phyloP scores from a whole-genome alignment of 2,329 filamentous ascomycete species.

The Penicillium sclerotiorum region DNA sequence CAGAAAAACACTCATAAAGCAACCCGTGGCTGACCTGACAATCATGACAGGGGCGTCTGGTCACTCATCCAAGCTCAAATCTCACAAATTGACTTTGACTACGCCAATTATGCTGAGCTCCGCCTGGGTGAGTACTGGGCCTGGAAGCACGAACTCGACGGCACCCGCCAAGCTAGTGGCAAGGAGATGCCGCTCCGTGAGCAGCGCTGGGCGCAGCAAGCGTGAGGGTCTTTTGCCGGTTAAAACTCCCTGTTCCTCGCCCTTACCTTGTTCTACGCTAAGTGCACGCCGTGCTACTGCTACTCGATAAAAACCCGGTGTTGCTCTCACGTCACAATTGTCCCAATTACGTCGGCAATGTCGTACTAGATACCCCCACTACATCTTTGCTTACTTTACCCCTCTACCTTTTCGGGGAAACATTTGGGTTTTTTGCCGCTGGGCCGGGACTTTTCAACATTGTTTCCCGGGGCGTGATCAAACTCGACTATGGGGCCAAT shows the following conservation, averaged over 20 bases:
- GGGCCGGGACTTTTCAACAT: neutral
- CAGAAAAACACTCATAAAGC: neutral
- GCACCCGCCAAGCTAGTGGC: constrained; percentile 57
- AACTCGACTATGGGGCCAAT: constrained; percentile 6
- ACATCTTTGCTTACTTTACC: neutral
- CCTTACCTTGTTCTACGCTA: neutral
- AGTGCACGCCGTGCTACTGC: neutral
- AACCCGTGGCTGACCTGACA: constrained; percentile 5
- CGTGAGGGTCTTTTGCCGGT: constrained; percentile 10
- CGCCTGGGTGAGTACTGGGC: constrained; percentile 90
- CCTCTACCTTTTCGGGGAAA: neutral
- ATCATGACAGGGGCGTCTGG: constrained; percentile 84
- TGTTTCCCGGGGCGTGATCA: neutral
- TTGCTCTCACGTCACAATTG: neutral
- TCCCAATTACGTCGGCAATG: neutral
- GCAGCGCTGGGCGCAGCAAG: constrained; percentile 72
- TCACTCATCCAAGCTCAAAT: constrained; percentile 92
- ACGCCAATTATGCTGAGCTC: constrained; percentile 84
- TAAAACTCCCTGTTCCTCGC: neutral
- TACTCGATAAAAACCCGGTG: neutral
- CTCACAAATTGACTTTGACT: constrained; percentile 95
- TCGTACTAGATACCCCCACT: neutral
- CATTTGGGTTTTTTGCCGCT: neutral
- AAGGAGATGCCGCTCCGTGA: constrained; percentile 74
- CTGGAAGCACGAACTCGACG: constrained; percentile 76